Conservation (phyloP, 352 stramenopile genomes). For the Globisporangium carolinianum region DNA sequence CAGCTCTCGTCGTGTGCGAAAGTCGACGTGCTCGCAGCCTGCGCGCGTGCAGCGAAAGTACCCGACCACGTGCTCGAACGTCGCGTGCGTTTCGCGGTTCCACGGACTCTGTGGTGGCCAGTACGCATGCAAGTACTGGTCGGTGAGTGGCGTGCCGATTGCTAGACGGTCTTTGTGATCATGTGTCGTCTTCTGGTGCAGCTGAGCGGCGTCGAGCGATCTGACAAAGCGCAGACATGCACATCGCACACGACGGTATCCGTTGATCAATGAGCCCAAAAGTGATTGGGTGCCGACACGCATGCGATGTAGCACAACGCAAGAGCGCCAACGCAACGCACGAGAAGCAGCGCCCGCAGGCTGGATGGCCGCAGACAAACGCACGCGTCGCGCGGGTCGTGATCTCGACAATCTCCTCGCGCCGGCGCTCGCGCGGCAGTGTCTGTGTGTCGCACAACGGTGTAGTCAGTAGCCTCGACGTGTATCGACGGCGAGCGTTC, state of each 20-base stretch:
- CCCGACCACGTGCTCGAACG: slow-evolving; percentile 26
- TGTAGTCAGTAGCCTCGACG: not conserved
- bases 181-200: slow-evolving; percentile 39
- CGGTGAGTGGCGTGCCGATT: slow-evolving; percentile 24
- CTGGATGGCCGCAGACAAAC: slow-evolving; percentile 48
- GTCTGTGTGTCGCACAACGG: slow-evolving; percentile 13
- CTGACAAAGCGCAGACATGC: slow-evolving; percentile 8
- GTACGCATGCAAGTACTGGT: slow-evolving; percentile 58
- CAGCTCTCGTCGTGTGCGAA: slow-evolving; percentile 37
- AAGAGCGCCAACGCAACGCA: slow-evolving; percentile 10
- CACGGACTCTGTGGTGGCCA: slow-evolving; percentile 45
- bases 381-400: slow-evolving; percentile 28
- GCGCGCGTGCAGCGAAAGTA: slow-evolving; percentile 33
- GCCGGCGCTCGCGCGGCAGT: slow-evolving; percentile 31
- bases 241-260: not conserved
- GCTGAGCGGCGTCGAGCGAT: slow-evolving; percentile 36
- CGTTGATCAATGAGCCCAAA: not conserved
- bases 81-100: slow-evolving; percentile 23
- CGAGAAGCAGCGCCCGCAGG: slow-evolving; percentile 57
- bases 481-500: too few relatives aligned
- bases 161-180: slow-evolving; percentile 33
- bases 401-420: slow-evolving; percentile 45
- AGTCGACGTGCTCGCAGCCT: slow-evolving; percentile 28
- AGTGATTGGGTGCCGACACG: too few relatives aligned
- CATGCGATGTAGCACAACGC: not conserved